Conservation (phyloP, 2,329 filamentous ascomycete genomes). For the Microthyrium microscopicum region DNA sequence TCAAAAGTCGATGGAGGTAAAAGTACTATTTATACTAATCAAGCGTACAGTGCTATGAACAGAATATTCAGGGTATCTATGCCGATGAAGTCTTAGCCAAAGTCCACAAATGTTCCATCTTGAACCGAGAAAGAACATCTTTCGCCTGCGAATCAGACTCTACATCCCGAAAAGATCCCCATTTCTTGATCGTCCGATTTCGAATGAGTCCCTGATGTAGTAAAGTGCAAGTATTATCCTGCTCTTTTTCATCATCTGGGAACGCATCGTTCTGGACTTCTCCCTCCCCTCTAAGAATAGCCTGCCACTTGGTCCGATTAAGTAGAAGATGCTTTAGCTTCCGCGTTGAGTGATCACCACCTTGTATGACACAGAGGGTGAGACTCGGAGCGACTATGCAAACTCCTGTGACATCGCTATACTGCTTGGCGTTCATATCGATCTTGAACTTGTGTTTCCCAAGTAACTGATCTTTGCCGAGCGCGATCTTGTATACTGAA, state of each 20-base stretch:
- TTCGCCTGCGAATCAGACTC: slow-evolving; percentile 83
- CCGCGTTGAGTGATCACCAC: slow-evolving; percentile 65
- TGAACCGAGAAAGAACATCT: slow-evolving; percentile 59
- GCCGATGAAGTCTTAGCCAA: slow-evolving; percentile 61
- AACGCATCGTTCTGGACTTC: slow-evolving; percentile 13
- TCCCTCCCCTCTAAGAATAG: slow-evolving; percentile 57
- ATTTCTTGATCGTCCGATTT: slow-evolving; percentile 64
- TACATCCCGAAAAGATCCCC: slow-evolving; percentile 68
- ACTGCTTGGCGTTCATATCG: slow-evolving; percentile 75
- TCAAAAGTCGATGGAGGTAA: too few relatives aligned
- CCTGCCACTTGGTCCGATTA: slow-evolving; percentile 85
- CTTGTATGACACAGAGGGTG: slow-evolving; percentile 82
- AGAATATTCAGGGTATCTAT: too few relatives aligned
- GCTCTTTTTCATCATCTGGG: slow-evolving; percentile 57
- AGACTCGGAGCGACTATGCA: slow-evolving; percentile 82
- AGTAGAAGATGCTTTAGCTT: slow-evolving; percentile 88
- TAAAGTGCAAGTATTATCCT: slow-evolving; percentile 62
- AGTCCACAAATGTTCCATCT: slow-evolving; percentile 93
- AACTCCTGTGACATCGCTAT: slow-evolving; percentile 64
- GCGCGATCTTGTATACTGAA: slow-evolving; percentile 64
- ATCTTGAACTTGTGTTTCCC: slow-evolving; percentile 91
- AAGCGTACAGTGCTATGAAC: too few relatives aligned
- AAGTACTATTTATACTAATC: too few relatives aligned
- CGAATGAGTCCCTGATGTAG: slow-evolving; percentile 89
- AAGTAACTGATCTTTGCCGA: slow-evolving; percentile 53